Evolutionary conservation across 2,329 filamentous ascomycete species (phyloP), one percentile per base, ranked within the genome.

Genomic region (Tolypocladium ovalisporum): DNA sequence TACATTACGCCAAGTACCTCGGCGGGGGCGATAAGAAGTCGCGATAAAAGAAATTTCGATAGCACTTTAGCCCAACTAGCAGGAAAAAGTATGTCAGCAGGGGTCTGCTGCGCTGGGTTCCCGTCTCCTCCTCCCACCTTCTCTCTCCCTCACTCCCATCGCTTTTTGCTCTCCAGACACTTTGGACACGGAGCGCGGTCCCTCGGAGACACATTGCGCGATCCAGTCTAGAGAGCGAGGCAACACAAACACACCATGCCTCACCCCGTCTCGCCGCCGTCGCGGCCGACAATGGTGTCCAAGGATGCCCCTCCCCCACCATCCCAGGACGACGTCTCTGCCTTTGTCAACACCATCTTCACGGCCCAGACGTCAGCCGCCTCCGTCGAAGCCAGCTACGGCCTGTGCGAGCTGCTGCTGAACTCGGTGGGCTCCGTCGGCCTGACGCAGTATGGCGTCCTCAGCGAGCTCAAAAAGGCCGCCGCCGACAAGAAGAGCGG

Each of bases 401-500:
- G 73, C 22, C 76, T 86, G n/a, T 85, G 82, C 74, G 79, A 84
- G 64, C 67, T 83, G 29, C 70, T 86, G 8, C 70, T 82, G 62
- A 77, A 76, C 70, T 76, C 76, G 42, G 76, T 82, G 59, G 81
- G 81, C 62, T 77, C 76, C 65, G 72, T 71, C 42, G 81, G 82
- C 58, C 75, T 85, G 54, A 66, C 72, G 40, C 65, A 75, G 54
- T 84, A 83, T 66, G 79, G 79, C 62, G 69, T 85, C 62, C 66
- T 84, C 34, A 70, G 75, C 65, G 79, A 83, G 69, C 62, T 84
- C 61, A 82, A 79, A 69, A 83, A 96, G 79, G 90, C 89, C 40
- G 91, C 93, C 4, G 76, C 80, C 65, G 91, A 97, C 76, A 99
- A 97, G 85, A 99, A 99, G 80, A 92, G 86, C 73, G 88, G 87